phyloP scores from a whole-genome alignment of 1,139 yeast genomes.

The Hyphopichia khmerensis region DNA sequence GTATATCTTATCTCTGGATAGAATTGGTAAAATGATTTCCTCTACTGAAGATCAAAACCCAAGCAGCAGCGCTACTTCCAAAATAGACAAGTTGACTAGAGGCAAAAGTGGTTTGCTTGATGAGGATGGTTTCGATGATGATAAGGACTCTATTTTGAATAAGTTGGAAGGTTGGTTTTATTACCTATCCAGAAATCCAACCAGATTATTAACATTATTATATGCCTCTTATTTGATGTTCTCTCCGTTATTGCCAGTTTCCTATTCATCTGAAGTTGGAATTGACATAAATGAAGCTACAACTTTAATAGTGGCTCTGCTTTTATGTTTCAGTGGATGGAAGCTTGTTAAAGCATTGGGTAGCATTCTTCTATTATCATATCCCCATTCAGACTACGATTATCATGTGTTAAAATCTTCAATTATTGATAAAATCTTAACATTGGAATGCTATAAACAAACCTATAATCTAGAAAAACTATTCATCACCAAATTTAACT shows the following conservation, averaged over 20 bases:
- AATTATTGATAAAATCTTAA: constrained; percentile 37
- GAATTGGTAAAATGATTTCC: constrained; percentile 30
- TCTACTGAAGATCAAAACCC: constrained; percentile 11
- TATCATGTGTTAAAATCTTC: constrained; percentile 34
- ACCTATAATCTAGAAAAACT: constrained; percentile 49
- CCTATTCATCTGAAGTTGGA: constrained; percentile 26
- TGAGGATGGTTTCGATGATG: neutral
- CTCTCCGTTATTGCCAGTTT: constrained; percentile 33
- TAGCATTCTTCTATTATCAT: constrained; percentile 51
- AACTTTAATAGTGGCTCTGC: constrained; percentile 47
- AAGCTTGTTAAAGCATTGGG: constrained; percentile 52
- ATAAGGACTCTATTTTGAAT: neutral
- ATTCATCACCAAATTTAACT: constrained; percentile 60
- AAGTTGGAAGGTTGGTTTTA: neutral
- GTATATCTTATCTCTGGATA: constrained; percentile 33
- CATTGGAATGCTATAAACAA: constrained; percentile 50
- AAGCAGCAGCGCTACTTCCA: neutral
- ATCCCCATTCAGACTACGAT: constrained; percentile 45
- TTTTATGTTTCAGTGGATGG: constrained; percentile 57
- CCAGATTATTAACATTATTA: constrained; percentile 59
- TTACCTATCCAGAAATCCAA: constrained; percentile 50
- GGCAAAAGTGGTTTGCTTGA: constrained; percentile 1
- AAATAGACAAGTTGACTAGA: neutral
- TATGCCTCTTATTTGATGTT: constrained; percentile 44
- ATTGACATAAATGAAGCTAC: constrained; percentile 50